phyloP scores from a whole-genome alignment of 75 land plant genomes.

The Cunninghamia lanceolata region DNA sequence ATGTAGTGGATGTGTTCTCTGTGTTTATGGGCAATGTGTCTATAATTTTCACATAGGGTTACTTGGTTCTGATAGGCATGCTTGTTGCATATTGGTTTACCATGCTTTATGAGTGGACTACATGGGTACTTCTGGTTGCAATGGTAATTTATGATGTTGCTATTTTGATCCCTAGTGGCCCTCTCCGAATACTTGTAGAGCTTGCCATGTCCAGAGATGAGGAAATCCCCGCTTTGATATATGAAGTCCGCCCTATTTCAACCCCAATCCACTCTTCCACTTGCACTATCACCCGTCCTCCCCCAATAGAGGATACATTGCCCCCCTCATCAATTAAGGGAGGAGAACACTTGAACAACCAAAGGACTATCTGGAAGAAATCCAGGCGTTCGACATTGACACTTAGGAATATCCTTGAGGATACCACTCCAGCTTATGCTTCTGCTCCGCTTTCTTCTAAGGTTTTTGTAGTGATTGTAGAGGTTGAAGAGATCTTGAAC shows the following conservation, averaged over 20 bases:
- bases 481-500: neutral
- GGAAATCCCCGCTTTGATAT: constrained; percentile 91
- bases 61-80: constrained; percentile 82
- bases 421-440: neutral
- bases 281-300: neutral
- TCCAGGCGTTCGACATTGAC: no score
- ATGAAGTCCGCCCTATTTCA: constrained; percentile 79
- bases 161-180: constrained; percentile 86
- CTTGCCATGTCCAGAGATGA: constrained; percentile 89
- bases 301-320: constrained; percentile 1
- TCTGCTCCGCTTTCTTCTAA: neutral
- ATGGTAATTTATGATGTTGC: constrained; percentile 89
- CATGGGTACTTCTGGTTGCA: no score
- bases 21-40: constrained; percentile 57
- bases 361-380: no score
- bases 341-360: no score
- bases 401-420: no score
- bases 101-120: no score
- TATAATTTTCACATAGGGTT: constrained; percentile 75
- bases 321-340: no score
- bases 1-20: no score
- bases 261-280: neutral
- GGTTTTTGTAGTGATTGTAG: neutral
- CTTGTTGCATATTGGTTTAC: no score
- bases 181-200: constrained; percentile 86